Evolutionary conservation across 305 asterid species (phyloP).

Genomic region (Coffea humblotiana): DNA sequence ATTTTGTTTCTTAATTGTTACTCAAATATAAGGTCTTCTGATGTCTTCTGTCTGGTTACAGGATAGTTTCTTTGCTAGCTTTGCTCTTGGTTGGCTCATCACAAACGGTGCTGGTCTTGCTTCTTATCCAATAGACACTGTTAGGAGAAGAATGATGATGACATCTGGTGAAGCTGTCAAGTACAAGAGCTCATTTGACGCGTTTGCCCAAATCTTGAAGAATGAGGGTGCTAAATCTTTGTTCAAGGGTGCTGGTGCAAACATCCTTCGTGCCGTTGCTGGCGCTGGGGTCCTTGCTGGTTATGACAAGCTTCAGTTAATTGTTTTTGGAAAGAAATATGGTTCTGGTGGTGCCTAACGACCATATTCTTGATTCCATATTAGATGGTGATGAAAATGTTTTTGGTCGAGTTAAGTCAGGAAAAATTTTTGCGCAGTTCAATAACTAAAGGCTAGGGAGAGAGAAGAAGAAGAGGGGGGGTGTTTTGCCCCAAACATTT

Average conservation of each 20-base stretch:
- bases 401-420: slow-evolving; percentile 3
- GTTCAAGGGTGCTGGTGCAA: slow-evolving; percentile 39
- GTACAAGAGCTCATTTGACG: slow-evolving; percentile 28
- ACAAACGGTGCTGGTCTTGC: slow-evolving; percentile 41
- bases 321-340: slow-evolving; percentile 30
- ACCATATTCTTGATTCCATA: background rate
- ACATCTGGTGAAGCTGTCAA: slow-evolving; percentile 36
- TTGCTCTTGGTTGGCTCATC: slow-evolving; percentile 43
- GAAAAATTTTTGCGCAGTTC: slow-evolving; percentile 11
- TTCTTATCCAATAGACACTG: slow-evolving; percentile 39
- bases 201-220: slow-evolving; percentile 30
- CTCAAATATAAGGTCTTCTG: no score
- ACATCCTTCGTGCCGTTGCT: slow-evolving; percentile 34
- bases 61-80: slow-evolving; percentile 45
- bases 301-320: slow-evolving; percentile 35
- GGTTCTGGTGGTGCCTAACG: slow-evolving; percentile 28
- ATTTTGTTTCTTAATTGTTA: no score
- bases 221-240: slow-evolving; percentile 31
- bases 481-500: slow-evolving; percentile 16
- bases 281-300: slow-evolving; percentile 41
- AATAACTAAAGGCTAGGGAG: slow-evolving; percentile 26
- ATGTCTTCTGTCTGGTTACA: slow-evolving; percentile 8
- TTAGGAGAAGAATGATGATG: slow-evolving; percentile 38
- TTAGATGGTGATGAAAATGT: slow-evolving; percentile 28
- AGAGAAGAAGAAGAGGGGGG: slow-evolving; percentile 5